phyloP scores from a whole-genome alignment of 441 rosid species.

The Bocquillonia castaneifolia region DNA sequence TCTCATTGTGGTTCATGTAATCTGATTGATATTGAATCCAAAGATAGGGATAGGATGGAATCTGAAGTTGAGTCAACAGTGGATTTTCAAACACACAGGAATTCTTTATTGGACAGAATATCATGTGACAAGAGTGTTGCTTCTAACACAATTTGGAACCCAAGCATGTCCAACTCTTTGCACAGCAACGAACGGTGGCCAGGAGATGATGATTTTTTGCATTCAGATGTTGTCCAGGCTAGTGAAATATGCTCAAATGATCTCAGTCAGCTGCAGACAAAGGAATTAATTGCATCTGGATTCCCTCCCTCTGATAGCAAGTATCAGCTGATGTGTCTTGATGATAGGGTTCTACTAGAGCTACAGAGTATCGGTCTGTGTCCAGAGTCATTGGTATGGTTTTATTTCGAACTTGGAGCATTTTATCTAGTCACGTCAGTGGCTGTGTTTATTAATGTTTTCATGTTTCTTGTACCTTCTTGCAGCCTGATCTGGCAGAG shows the following conservation, averaged over 20 bases:
- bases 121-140: slow-evolving; percentile 61
- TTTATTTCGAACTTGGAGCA: slow-evolving; percentile 6
- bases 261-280: slow-evolving; percentile 40
- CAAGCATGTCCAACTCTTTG: slow-evolving; percentile 50
- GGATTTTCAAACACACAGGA: slow-evolving; percentile 60
- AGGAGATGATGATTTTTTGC: slow-evolving; percentile 55
- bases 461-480: slow-evolving; percentile 16
- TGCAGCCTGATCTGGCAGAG: slow-evolving; percentile 91
- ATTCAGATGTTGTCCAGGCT: slow-evolving; percentile 45
- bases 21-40: slow-evolving; percentile 57
- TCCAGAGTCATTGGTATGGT: slow-evolving; percentile 75
- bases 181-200: slow-evolving; percentile 61
- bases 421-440: background rate
- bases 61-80: slow-evolving; percentile 64
- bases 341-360: slow-evolving; percentile 75
- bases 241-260: slow-evolving; percentile 50
- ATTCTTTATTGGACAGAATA: slow-evolving; percentile 44
- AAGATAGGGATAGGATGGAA: slow-evolving; percentile 70
- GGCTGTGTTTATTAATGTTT: slow-evolving; percentile 8
- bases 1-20: slow-evolving; percentile 78
- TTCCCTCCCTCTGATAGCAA: slow-evolving; percentile 47
- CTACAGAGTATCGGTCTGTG: slow-evolving; percentile 76
- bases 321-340: slow-evolving; percentile 67
- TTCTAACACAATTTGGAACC: slow-evolving; percentile 47
- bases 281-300: slow-evolving; percentile 39